Conservation (phyloP, 2,329 filamentous ascomycete genomes). For the Atkinsonella hypoxylon region DNA sequence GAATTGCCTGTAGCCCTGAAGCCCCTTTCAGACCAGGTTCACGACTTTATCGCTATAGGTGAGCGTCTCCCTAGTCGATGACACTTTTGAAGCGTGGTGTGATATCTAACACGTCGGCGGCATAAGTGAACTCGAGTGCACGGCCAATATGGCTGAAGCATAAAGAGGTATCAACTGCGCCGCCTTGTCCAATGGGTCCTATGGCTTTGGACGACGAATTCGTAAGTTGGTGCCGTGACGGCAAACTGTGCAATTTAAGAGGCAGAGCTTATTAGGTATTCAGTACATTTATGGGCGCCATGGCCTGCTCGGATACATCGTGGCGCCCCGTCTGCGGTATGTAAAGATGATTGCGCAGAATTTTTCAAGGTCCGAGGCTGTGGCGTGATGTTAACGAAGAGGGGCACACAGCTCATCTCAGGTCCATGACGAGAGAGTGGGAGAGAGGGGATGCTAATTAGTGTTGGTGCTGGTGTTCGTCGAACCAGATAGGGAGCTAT, state of each 20-base stretch:
- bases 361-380: slow-evolving; percentile 47
- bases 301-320: slow-evolving; percentile 55
- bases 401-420: slow-evolving; percentile 13
- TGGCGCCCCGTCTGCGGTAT: slow-evolving; percentile 53
- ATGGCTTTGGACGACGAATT: slow-evolving; percentile 57
- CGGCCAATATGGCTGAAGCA: slow-evolving; percentile 33
- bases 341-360: slow-evolving; percentile 54
- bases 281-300: slow-evolving; percentile 62
- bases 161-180: slow-evolving; percentile 45
- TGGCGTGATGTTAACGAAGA: slow-evolving; percentile 65
- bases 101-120: slow-evolving; percentile 63
- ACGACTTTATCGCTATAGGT: slow-evolving; percentile 54
- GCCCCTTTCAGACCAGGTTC: background rate
- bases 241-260: slow-evolving; percentile 64
- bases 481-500: slow-evolving; percentile 52
- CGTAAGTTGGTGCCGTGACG: slow-evolving; percentile 51
- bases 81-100: slow-evolving; percentile 58
- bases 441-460: slow-evolving; percentile 39
- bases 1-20: no score
- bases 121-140: slow-evolving; percentile 57
- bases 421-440: no score
- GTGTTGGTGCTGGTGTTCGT: slow-evolving; percentile 50
- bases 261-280: slow-evolving; percentile 59
- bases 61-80: slow-evolving; percentile 61
- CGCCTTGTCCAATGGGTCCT: slow-evolving; percentile 62